Base-by-base conservation (phyloP, 2,329 filamentous ascomycete genomes). In the Orbilia blumenaviensis region DNA sequence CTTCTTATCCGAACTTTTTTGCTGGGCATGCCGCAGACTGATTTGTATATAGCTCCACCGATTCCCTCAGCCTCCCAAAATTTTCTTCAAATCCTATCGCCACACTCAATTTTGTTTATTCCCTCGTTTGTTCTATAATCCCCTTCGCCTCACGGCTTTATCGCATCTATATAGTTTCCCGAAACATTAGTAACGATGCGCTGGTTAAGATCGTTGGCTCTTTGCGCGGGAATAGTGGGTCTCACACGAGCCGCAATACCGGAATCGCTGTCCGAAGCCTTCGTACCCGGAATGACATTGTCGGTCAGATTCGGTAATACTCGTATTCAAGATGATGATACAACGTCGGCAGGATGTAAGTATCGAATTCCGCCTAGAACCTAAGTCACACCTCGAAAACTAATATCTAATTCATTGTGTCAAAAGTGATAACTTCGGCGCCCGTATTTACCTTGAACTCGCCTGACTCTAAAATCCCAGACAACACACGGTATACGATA, bases 401-500 rank as follows among this genome's bases (percentile, higher is more conserved):
- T 34, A 34, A 10, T 14, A 46, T 38, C 12, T 67, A 27, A 74
- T 52, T 23, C n/a, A 4, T 66, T 41, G 23, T 8, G 25, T 14
- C 23, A 64, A 34, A 34, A 68, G 71, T 56, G 48, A 63, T 67
- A 56, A 58, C 63, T 9, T 66, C 71, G 12, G 68, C 71, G 12
- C 63, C 71, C 27, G 46, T 67, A 32, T 68, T 75, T 46, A 63
- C 56, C 16, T n/a, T 75, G 32, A 68, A 58, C 36, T 75, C 63
- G 27, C 64, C 71, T 4, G 29, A 50, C 8, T n/a, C 21, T 21
- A 36, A 23, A n/a, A 67, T 75, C 29, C 54, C 63, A 5, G 63
- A 63, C 71, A 75, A 75, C 54, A 75, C 71, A 58, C 38, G 42
- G n/a, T 75, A 68, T 32, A 75, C 71, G 9, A 64, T 75, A 12